Percentiles rank a stretch among this genome's conserved stretches.
These are phyloP conservation scores for Thymus mandschuricus DNA, from an alignment of 257 asterid species.

Conservation along the genomic window DNA sequence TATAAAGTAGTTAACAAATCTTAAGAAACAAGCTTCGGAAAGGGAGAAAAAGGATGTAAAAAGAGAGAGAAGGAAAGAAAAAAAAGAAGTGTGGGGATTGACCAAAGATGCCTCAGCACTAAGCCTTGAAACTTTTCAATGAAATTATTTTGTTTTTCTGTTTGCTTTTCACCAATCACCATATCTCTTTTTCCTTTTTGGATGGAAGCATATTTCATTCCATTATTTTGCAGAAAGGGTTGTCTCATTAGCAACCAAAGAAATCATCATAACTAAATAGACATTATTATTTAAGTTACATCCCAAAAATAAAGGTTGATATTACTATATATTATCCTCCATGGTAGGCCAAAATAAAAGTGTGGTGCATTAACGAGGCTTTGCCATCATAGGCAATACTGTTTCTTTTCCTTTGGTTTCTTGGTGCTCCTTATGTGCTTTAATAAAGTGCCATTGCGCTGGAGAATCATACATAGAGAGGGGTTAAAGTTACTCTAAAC, in stretches of 20 bases:
- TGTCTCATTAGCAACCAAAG: conserved; percentile 5
- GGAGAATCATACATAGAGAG: too few species aligned
- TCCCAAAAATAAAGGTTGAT: conserved; percentile 28
- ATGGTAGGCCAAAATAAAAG: neutral
- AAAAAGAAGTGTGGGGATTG: conserved; percentile 36
- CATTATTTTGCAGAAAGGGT: conserved; percentile 13
- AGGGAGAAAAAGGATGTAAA: conserved; percentile 24
- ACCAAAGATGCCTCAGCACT: conserved; percentile 33
- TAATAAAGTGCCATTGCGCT: too few species aligned
- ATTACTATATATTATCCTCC: neutral
- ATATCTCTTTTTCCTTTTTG: conserved; percentile 12
- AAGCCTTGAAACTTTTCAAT: conserved; percentile 30
- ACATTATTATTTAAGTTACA: neutral
- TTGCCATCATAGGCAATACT: conserved; percentile 28
- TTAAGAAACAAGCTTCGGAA: conserved; percentile 33
- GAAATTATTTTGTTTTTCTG: conserved; percentile 25
- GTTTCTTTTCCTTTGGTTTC: neutral
- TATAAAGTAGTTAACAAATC: conserved; percentile 24
- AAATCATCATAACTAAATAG: conserved; percentile 19
- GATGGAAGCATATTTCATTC: conserved; percentile 24
- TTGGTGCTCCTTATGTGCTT: too few species aligned
- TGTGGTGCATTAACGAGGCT: conserved; percentile 4
- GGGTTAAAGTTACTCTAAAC: too few species aligned
- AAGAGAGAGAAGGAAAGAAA: conserved; percentile 22
- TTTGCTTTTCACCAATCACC: conserved; percentile 18